These are phyloP conservation scores for Austroboletus rostrupii DNA, from an alignment of 1,284 basidiomycete genomes.

Conservation along the genomic window DNA sequence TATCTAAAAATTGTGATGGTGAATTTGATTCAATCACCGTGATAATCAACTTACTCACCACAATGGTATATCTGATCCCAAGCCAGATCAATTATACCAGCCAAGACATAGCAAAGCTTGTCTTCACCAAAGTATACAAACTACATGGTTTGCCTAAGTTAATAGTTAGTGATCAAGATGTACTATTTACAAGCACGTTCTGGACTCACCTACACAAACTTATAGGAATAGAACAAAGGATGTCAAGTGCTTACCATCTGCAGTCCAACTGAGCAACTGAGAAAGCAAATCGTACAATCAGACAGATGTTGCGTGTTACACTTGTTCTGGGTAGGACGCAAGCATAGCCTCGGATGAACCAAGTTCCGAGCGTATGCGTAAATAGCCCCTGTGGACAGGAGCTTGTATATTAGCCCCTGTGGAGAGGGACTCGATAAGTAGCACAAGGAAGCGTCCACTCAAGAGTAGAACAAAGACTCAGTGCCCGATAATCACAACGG, in stretches of 20 bases:
- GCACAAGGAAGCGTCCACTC: no score
- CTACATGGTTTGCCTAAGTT: background rate
- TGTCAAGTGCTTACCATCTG: slow-evolving; percentile 1
- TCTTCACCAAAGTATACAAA: background rate
- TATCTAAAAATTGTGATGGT: background rate
- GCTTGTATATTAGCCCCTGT: no score
- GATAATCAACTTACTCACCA: background rate
- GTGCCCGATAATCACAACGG: no score
- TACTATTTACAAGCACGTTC: background rate
- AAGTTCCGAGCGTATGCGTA: no score
- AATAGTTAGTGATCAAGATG: background rate
- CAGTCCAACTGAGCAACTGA: background rate
- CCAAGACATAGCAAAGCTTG: background rate
- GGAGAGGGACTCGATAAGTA: no score
- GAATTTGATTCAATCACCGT: no score
- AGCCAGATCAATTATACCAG: background rate
- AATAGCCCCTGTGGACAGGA: no score
- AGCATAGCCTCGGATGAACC: no score
- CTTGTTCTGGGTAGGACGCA: no score
- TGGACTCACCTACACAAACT: background rate
- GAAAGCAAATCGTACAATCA: background rate
- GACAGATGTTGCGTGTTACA: slow-evolving; percentile 1
- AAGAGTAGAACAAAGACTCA: no score
- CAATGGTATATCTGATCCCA: background rate
- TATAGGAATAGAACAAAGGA: background rate